Evolutionary conservation across 768 basidiomycete species (phyloP).

Genomic region (Russula olivacea): DNA sequence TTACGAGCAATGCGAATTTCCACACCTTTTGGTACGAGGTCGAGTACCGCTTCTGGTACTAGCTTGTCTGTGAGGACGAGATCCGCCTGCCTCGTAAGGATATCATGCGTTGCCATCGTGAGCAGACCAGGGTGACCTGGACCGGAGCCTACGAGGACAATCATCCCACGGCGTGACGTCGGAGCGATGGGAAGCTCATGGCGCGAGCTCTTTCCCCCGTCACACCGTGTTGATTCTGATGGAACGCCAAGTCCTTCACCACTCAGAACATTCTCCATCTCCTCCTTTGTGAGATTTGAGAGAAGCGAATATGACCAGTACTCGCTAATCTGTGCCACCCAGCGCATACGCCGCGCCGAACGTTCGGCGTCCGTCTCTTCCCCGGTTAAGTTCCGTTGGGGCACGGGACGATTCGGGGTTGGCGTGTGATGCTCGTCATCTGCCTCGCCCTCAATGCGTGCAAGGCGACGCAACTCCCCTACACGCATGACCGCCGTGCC

Average conservation of each 20-base stretch:
- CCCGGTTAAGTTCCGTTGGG: slow-evolving; percentile 42
- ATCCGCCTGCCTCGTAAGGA: slow-evolving; percentile 74
- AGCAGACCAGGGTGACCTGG: slow-evolving; percentile 93
- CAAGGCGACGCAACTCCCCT: slow-evolving; percentile 58
- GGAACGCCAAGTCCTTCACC: slow-evolving; percentile 31
- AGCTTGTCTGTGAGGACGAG: slow-evolving; percentile 95
- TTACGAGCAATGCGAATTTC: slow-evolving; percentile 89
- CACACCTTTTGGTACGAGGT: slow-evolving; percentile 66
- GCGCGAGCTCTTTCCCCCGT: slow-evolving; percentile 20
- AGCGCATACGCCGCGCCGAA: slow-evolving; percentile 69
- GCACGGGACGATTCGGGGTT: slow-evolving; percentile 69
- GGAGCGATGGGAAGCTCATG: slow-evolving; percentile 29
- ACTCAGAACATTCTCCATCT: slow-evolving; percentile 61
- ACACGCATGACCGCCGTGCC: slow-evolving; percentile 73
- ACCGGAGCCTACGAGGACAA: slow-evolving; percentile 88
- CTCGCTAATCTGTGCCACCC: slow-evolving; percentile 94
- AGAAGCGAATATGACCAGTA: slow-evolving; percentile 86
- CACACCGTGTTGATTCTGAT: slow-evolving; percentile 6
- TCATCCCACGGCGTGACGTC: slow-evolving; percentile 49
- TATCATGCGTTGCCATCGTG: slow-evolving; percentile 77
- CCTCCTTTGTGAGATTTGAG: slow-evolving; percentile 56
- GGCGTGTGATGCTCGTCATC: slow-evolving; percentile 48
- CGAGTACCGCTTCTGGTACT: slow-evolving; percentile 83
- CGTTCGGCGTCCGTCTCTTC: slow-evolving; percentile 37
- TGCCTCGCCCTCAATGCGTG: slow-evolving; percentile 39